These are phyloP conservation scores for Colletotrichum acutatum DNA, from an alignment of 2,329 filamentous ascomycete species.

Conservation along the genomic window DNA sequence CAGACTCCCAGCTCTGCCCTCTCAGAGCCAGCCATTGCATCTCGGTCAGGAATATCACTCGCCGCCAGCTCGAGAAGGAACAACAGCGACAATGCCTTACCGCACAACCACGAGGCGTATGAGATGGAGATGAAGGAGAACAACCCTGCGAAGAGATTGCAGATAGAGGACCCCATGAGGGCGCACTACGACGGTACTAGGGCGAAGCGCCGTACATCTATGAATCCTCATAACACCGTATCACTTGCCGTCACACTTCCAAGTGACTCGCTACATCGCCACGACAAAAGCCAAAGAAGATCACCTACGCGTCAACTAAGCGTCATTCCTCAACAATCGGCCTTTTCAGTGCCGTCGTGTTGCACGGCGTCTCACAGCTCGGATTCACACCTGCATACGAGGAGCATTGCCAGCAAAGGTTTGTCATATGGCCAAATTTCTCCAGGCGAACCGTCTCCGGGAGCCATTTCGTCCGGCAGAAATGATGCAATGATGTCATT, in stretches of 20 bases:
- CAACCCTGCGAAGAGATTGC: conserved; percentile 60
- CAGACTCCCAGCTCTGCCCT: conserved; percentile 61
- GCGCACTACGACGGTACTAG: conserved; percentile 54
- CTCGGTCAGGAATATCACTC: conserved; percentile 50
- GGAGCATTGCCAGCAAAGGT: conserved; percentile 53
- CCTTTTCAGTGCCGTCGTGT: conserved; percentile 56
- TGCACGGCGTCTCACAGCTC: conserved; percentile 61
- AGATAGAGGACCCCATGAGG: conserved; percentile 56
- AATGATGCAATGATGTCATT: conserved; percentile 57
- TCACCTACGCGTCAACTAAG: conserved; percentile 64
- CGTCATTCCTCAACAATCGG: conserved; percentile 56
- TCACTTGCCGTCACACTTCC: conserved; percentile 42
- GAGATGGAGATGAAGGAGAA: conserved; percentile 64
- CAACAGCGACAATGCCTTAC: conserved; percentile 63
- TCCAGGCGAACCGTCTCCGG: conserved; percentile 54
- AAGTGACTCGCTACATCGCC: conserved; percentile 58
- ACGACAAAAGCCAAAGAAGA: conserved; percentile 59
- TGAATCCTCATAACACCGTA: conserved; percentile 58
- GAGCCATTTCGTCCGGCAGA: conserved; percentile 63
- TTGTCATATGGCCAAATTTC: conserved; percentile 58
- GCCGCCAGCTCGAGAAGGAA: conserved; percentile 57
- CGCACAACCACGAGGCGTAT: conserved; percentile 55
- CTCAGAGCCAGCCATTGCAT: conserved; percentile 54
- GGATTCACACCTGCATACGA: conserved; percentile 53
- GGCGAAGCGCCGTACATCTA: conserved; percentile 67